These are phyloP conservation scores for Plantago major DNA, from an alignment of 257 asterid genomes.

Conservation along the genomic window DNA sequence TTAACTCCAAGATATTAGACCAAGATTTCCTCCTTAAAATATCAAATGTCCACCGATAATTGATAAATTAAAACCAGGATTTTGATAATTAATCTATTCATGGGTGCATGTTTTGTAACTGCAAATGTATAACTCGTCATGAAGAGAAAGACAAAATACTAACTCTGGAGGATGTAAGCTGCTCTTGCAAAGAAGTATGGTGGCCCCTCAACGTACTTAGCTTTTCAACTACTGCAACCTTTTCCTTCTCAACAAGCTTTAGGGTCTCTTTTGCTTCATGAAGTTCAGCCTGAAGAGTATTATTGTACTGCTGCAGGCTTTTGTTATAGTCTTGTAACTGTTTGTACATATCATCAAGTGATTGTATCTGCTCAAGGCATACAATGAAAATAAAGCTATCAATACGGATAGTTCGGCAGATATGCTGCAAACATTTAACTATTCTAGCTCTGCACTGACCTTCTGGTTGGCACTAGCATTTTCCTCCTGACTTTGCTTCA, in stretches of 20 bases:
- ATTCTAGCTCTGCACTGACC: slow-evolving; percentile 32
- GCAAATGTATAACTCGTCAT: too few relatives aligned
- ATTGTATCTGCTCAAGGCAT: slow-evolving; percentile 58
- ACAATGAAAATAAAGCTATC: slow-evolving; percentile 14
- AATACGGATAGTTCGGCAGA: background rate
- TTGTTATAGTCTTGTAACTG: slow-evolving; percentile 81
- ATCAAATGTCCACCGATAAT: too few relatives aligned
- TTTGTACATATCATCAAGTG: slow-evolving; percentile 67
- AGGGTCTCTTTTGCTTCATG: slow-evolving; percentile 56
- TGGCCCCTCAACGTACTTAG: slow-evolving; percentile 84
- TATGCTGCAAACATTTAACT: background rate
- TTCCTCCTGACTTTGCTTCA: slow-evolving; percentile 64
- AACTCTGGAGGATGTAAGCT: slow-evolving; percentile 56
- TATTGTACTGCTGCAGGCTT: slow-evolving; percentile 84
- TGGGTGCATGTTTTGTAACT: too few relatives aligned
- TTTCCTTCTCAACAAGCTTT: slow-evolving; percentile 78
- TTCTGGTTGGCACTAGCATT: slow-evolving; percentile 50
- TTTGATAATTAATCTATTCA: too few relatives aligned
- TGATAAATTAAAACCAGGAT: too few relatives aligned
- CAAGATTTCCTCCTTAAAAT: too few relatives aligned
- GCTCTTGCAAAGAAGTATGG: slow-evolving; percentile 76
- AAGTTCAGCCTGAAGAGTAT: slow-evolving; percentile 78
- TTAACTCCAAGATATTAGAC: too few relatives aligned
- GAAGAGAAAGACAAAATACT: background rate
- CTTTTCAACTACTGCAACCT: slow-evolving; percentile 70